Base-by-base conservation (phyloP, 2,329 filamentous ascomycete genomes). In the Mycocentrospora acerina region DNA sequence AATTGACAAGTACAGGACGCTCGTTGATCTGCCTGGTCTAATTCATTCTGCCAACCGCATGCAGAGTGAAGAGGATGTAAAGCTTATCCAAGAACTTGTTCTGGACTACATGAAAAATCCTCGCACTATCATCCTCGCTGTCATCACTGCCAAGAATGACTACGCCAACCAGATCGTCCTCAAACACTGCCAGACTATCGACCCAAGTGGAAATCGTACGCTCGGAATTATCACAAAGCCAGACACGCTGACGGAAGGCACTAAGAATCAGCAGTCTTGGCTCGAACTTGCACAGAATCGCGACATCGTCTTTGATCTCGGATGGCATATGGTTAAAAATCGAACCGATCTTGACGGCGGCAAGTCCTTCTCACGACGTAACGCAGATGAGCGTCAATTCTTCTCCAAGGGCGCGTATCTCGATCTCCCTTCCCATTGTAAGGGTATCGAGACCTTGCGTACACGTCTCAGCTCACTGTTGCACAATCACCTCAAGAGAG, bases 171-270 rank as follows among this genome's bases (percentile, higher is more conserved):
- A 87, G 51, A 66, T 72, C 8, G 74, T 86, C 4, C 63, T 80
- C 0, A 69, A 76, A 10, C 74, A 71, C 10, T 72, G 69, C 3
- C 63, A 67, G 13, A 51, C 64, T 28, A 71, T 78, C 19, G 77
- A 81, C 44, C 62, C 64, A 1, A 48, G 66, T 1, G 66, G 69
- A 11, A 45, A 60, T 2, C 71, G 79, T 2, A 82, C 79, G 0
- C 59, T 82, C 0, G 76, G 79, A 0, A 73, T 83, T 38, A 72
- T 83, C 37, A 83, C 79, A 0, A 82, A 81, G 50, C 75, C 76
- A 0, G 78, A 82, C 43, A 57, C 61, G 3, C 56, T 76, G 0
- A 52, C 49, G 1, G 35, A 59, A 0, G 70, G 67, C 1, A 69
- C 68, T 0, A 57, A 62, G 0, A 68, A 70, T 4, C 71, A 79